Base-by-base conservation (phyloP, 208 protist genomes). In the Acanthamoeba lugdunensis region DNA sequence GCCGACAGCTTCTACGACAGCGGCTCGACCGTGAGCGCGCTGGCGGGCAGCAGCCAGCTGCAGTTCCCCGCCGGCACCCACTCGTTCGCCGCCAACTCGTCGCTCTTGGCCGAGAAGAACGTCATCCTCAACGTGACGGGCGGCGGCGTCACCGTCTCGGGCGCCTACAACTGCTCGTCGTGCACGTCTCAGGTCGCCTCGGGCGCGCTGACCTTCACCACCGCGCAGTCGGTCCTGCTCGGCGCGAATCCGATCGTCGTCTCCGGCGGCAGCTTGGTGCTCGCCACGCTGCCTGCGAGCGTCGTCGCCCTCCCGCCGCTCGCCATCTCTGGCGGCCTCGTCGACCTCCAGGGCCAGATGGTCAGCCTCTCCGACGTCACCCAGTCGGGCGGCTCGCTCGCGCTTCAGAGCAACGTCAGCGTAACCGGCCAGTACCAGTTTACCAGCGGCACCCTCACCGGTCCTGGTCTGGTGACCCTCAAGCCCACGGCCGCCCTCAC, bases 311-410 rank as follows among this genome's bases (percentile, higher is more conserved):
- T 91, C 25, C 58, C 85, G 52, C 58, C 85, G 16, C 45, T 91
- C 8, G 58, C 9, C 45, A n/a, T 91, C 58, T 7, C 25, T 5
- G 11, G 23, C 58, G 56, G 85, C 30, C 33, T 28, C 18, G 56
- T 91, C 85, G 85, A 91, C 33, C 85, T 91, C 9, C n/a, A 91
- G 85, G 85, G 85, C 13, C 85, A 91, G 65, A 52, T 75, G 85
- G 28, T 91, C 58, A 21, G 5, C 28, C 85, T 91, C 58, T 41
- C 56, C 41, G 25, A 33, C 61, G 52, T 92, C 61, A 92, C 63
- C 52, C 87, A 61, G 16, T 92, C 87, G 11, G 63, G 16, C 41
- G 87, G 87, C 87, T 14, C 33, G 61, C 63, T 92, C 28, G 21
- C 50, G 14, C 45, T 92, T 5, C 37, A 92, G 87, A 92, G 87